A percentile compares a stretch with the other conserved stretches of the same genome.
These are phyloP conservation scores for Heliosperma pusillum DNA, from an alignment of 148 eudicot species.

Conservation along the genomic window DNA sequence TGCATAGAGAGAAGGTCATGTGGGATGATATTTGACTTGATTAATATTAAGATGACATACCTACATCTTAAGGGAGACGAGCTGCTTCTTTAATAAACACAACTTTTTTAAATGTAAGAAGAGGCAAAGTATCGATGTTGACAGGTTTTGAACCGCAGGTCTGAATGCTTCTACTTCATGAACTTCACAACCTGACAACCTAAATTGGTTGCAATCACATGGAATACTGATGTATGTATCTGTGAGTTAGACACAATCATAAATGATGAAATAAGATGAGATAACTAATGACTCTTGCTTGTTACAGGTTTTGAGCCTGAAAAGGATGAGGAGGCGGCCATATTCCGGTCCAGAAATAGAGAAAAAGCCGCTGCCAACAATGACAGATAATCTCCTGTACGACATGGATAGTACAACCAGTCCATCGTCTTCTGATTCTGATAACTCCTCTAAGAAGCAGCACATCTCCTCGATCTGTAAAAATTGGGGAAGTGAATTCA, in stretches of 20 bases:
- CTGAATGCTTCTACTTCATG: too few relatives aligned
- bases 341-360: conserved; percentile 37
- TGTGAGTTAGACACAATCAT: background rate
- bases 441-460: conserved; percentile 33
- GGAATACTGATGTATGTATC: background rate
- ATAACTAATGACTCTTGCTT: background rate
- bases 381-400: conserved; percentile 75
- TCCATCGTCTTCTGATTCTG: conserved; percentile 78
- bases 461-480: conserved; percentile 14
- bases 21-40: too few relatives aligned
- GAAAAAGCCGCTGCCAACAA: conserved; percentile 35
- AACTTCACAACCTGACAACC: too few relatives aligned
- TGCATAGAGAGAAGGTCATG: too few relatives aligned
- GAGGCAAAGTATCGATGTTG: too few relatives aligned
- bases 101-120: too few relatives aligned
- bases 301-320: conserved; percentile 55
- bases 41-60: too few relatives aligned
- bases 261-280: background rate
- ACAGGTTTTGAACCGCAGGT: too few relatives aligned
- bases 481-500: conserved; percentile 14
- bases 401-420: conserved; percentile 80
- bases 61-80: too few relatives aligned
- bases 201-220: too few relatives aligned
- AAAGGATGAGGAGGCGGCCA: conserved; percentile 62
- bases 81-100: background rate